phyloP scores from a whole-genome alignment of 129 eudicot genomes.

The Saussurea involucrata region DNA sequence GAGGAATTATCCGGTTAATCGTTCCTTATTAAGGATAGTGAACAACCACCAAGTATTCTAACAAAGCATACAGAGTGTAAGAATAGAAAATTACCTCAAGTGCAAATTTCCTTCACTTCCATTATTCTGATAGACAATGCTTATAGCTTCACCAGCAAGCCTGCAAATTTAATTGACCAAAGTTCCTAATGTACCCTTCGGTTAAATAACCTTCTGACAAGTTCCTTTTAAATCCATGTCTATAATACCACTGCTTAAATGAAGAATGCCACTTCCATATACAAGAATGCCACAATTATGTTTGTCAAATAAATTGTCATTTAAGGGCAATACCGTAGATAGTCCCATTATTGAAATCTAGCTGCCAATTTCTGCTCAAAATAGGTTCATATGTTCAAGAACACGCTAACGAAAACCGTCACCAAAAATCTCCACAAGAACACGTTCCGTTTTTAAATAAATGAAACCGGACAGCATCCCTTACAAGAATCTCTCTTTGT shows the following conservation, averaged over 20 bases:
- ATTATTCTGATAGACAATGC: neutral
- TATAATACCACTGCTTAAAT: neutral
- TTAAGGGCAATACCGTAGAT: neutral
- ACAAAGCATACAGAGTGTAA: neutral
- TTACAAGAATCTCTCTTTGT: slow-evolving; percentile 77
- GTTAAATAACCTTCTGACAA: neutral
- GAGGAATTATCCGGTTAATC: neutral
- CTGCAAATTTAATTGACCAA: neutral
- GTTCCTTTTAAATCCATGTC: neutral
- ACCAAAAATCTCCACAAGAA: slow-evolving; percentile 99
- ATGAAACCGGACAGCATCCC: slow-evolving; percentile 87
- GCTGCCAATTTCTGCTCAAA: neutral
- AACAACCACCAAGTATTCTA: neutral
- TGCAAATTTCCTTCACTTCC: neutral
- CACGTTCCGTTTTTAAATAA: slow-evolving; percentile 81
- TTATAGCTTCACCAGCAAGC: neutral
- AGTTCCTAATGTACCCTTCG: neutral
- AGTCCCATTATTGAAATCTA: neutral
- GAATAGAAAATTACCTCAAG: neutral
- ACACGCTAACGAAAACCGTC: slow-evolving; percentile 6
- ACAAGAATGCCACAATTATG: neutral
- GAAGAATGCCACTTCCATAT: neutral
- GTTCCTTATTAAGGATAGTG: neutral
- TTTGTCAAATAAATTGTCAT: neutral
- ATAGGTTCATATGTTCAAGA: neutral